Conservation (phyloP, 108 stramenopile species). For the Nannochloropsis granulata region DNA sequence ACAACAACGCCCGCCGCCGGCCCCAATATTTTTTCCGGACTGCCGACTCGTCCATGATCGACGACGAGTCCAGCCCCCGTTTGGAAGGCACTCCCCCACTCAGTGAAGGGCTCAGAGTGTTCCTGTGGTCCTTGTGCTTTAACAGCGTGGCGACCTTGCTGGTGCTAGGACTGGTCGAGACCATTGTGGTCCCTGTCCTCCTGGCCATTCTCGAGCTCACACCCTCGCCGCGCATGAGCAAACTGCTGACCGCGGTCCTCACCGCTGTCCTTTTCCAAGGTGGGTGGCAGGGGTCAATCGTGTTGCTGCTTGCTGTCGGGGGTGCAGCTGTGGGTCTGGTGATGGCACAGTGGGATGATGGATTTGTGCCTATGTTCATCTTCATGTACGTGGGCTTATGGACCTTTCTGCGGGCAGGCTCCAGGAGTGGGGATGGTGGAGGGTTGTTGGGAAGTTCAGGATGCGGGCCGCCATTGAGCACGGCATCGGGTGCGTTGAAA, state of each 20-base stretch:
- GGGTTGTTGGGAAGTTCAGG: background rate
- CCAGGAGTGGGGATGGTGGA: background rate
- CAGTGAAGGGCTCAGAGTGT: background rate
- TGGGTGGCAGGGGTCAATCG: background rate
- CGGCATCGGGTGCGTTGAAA: background rate
- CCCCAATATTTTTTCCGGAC: background rate
- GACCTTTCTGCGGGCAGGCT: background rate
- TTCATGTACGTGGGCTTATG: background rate
- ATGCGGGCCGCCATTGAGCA: background rate
- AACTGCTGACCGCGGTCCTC: background rate
- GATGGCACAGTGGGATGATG: background rate
- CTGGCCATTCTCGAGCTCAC: background rate
- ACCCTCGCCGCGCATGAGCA: background rate
- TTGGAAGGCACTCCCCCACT: background rate
- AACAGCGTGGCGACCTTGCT: background rate
- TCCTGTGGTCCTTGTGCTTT: background rate
- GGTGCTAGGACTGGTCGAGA: background rate
- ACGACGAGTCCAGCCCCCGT: background rate
- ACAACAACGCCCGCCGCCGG: background rate
- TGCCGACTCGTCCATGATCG: background rate
- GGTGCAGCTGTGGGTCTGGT: background rate
- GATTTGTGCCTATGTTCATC: background rate
- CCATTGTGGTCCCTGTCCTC: background rate
- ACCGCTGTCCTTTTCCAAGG: background rate
- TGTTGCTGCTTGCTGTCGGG: background rate